phyloP scores from a whole-genome alignment of 2,329 filamentous ascomycete species.

The Elsinoe perseae region DNA sequence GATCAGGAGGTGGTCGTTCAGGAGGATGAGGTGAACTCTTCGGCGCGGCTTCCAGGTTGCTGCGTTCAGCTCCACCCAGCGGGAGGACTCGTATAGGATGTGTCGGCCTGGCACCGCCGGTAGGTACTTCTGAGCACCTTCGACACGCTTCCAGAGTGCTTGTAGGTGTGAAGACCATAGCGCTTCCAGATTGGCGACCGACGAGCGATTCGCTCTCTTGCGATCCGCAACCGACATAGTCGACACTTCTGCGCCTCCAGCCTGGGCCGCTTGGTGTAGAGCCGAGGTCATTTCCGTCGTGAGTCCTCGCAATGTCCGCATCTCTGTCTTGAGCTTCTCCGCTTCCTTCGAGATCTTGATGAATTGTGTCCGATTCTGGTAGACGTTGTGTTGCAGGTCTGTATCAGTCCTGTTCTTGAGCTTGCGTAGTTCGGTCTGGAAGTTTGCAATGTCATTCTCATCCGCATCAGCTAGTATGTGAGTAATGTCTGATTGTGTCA shows the following conservation, averaged over 20 bases:
- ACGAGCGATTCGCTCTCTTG: slow-evolving; percentile 72
- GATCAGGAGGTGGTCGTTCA: slow-evolving; percentile 90
- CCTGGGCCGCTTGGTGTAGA: slow-evolving; percentile 40
- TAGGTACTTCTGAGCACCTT: slow-evolving; percentile 93
- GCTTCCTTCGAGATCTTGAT: slow-evolving; percentile 99
- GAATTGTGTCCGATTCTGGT: slow-evolving; percentile 95
- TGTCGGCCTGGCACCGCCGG: slow-evolving; percentile 86
- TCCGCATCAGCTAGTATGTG: slow-evolving; percentile 72
- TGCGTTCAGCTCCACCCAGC: slow-evolving; percentile 94
- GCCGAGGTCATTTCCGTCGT: slow-evolving; percentile 75
- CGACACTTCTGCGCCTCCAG: slow-evolving; percentile 32
- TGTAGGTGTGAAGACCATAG: slow-evolving; percentile 63
- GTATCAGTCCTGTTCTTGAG: slow-evolving; percentile 69
- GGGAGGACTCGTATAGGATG: slow-evolving; percentile 83
- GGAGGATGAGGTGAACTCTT: slow-evolving; percentile 80
- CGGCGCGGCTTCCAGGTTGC: slow-evolving; percentile 91
- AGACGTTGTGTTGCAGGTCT: slow-evolving; percentile 89
- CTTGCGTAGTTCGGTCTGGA: slow-evolving; percentile 65
- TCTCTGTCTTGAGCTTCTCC: slow-evolving; percentile 92
- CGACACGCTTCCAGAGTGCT: slow-evolving; percentile 91
- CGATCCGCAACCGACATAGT: slow-evolving; percentile 35
- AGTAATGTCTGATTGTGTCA: slow-evolving; percentile 48
- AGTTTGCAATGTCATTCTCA: slow-evolving; percentile 78
- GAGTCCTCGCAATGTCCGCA: slow-evolving; percentile 79
- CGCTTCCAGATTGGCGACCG: slow-evolving; percentile 66